phyloP scores from a whole-genome alignment of 2,329 filamentous ascomycete genomes.

The Leptoxyphium fumago region DNA sequence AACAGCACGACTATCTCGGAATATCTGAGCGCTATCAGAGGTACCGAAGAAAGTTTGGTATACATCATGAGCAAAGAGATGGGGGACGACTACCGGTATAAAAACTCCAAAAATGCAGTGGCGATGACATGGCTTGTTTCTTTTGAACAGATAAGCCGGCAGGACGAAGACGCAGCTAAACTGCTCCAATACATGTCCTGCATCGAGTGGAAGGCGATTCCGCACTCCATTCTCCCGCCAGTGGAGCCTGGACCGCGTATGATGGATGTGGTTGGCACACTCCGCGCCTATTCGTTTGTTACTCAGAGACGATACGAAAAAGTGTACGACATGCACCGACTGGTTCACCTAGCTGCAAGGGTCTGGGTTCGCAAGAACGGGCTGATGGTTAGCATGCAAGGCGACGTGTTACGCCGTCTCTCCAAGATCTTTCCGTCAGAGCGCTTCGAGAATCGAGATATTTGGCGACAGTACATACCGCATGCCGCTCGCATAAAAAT shows the following conservation, averaged over 20 bases:
- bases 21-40: slow-evolving; percentile 5
- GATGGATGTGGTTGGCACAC: slow-evolving; percentile 8
- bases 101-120: slow-evolving; percentile 5
- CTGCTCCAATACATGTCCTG: slow-evolving; percentile 10
- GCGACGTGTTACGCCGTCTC: slow-evolving; percentile 2
- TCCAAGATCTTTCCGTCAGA: slow-evolving; percentile 2
- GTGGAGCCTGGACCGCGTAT: slow-evolving; percentile 6
- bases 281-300: slow-evolving; percentile 11
- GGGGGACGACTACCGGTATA: slow-evolving; percentile 6
- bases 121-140: slow-evolving; percentile 11
- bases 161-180: slow-evolving; percentile 7
- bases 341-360: slow-evolving; percentile 8
- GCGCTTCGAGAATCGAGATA: neutral
- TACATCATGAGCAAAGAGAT: slow-evolving; percentile 7
- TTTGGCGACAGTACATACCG: neutral
- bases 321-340: slow-evolving; percentile 10
- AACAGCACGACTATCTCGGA: slow-evolving; percentile 7
- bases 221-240: slow-evolving; percentile 8
- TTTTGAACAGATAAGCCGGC: slow-evolving; percentile 7
- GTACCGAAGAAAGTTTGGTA: slow-evolving; percentile 6
- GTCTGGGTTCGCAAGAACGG: slow-evolving; percentile 5
- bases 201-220: slow-evolving; percentile 11
- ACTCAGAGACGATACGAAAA: slow-evolving; percentile 1
- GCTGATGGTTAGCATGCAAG: neutral
- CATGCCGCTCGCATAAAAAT: neutral